A percentile compares a stretch with the other conserved stretches of the same genome.
phyloP scores from a whole-genome alignment of 2,329 filamentous ascomycete genomes.

The Aspergillus fischeri region DNA sequence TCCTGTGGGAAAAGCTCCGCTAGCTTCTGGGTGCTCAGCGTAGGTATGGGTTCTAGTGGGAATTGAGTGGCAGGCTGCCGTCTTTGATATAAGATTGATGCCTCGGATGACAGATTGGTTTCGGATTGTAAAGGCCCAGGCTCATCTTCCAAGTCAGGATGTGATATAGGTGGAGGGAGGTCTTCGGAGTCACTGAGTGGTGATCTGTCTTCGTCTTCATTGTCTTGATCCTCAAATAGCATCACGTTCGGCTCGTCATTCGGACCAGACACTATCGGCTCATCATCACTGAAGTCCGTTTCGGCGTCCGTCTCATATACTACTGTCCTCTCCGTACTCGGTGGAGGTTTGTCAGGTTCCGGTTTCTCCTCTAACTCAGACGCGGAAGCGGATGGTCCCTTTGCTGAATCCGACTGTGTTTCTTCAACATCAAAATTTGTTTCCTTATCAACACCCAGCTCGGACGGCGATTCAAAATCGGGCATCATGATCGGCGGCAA shows the following conservation, averaged over 20 bases:
- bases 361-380: not conserved
- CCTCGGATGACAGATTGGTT: slow-evolving; percentile 29
- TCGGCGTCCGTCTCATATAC: slow-evolving; percentile 42
- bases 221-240: not conserved
- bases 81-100: slow-evolving; percentile 36
- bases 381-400: not conserved
- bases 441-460: not conserved
- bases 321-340: slow-evolving; percentile 27
- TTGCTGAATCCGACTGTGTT: slow-evolving; percentile 1
- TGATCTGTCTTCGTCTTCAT: slow-evolving; percentile 10
- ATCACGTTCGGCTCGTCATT: not conserved
- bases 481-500: not conserved
- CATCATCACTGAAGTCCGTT: slow-evolving; percentile 29
- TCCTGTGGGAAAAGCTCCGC: slow-evolving; percentile 36
- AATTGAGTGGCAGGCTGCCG: slow-evolving; percentile 34
- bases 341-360: not conserved
- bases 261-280: slow-evolving; percentile 10
- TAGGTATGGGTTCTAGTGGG: slow-evolving; percentile 33
- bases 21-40: slow-evolving; percentile 33
- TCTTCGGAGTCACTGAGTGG: slow-evolving; percentile 28
- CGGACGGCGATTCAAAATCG: not conserved
- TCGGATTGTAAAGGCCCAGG: slow-evolving; percentile 22
- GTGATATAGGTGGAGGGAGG: slow-evolving; percentile 24
- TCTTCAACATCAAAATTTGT: not conserved
- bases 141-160: slow-evolving; percentile 20